Percentiles rank a stretch among this genome's conserved stretches.
These are phyloP conservation scores for Penstemon barbatus DNA, from an alignment of 257 asterid species.

Conservation along the genomic window DNA sequence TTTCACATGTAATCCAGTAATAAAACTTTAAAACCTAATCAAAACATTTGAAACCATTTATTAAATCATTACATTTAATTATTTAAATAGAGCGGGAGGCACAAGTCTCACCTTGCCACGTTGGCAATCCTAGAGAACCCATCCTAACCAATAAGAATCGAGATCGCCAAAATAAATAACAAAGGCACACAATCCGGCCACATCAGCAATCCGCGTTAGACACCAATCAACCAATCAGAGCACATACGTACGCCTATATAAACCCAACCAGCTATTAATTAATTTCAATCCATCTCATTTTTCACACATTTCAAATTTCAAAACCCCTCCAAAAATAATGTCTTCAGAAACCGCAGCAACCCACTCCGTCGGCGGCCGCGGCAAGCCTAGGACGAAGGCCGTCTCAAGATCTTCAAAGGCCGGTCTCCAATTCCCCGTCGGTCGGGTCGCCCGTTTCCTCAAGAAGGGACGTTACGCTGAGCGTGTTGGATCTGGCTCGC, in stretches of 20 bases:
- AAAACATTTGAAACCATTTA: too few relatives aligned
- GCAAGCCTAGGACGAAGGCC: slow-evolving; percentile 38
- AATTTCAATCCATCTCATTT: too few relatives aligned
- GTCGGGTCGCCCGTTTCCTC: slow-evolving; percentile 56
- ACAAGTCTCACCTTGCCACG: slow-evolving; percentile 28
- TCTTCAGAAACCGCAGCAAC: slow-evolving; percentile 30
- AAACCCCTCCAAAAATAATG: slow-evolving; percentile 8
- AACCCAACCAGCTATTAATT: not conserved
- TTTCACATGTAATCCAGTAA: too few relatives aligned
- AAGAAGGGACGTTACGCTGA: slow-evolving; percentile 62
- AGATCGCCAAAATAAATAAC: not conserved
- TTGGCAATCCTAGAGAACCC: slow-evolving; percentile 35
- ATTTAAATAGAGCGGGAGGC: too few relatives aligned
- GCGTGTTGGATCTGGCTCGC: slow-evolving; percentile 66
- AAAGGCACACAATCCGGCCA: slow-evolving; percentile 5
- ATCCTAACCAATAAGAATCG: slow-evolving; percentile 21
- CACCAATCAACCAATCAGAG: slow-evolving; percentile 28
- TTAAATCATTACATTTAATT: too few relatives aligned
- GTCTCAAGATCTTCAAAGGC: slow-evolving; percentile 58
- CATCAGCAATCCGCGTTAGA: slow-evolving; percentile 31
- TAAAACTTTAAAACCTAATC: too few relatives aligned
- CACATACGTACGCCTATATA: not conserved
- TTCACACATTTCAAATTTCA: not conserved
- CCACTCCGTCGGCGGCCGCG: slow-evolving; percentile 47
- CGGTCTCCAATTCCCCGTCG: slow-evolving; percentile 68